Evolutionary conservation across 768 basidiomycete genomes (phyloP), one percentile per base, ranked within the genome.

Genomic region (Cystobasidium ongulense): DNA sequence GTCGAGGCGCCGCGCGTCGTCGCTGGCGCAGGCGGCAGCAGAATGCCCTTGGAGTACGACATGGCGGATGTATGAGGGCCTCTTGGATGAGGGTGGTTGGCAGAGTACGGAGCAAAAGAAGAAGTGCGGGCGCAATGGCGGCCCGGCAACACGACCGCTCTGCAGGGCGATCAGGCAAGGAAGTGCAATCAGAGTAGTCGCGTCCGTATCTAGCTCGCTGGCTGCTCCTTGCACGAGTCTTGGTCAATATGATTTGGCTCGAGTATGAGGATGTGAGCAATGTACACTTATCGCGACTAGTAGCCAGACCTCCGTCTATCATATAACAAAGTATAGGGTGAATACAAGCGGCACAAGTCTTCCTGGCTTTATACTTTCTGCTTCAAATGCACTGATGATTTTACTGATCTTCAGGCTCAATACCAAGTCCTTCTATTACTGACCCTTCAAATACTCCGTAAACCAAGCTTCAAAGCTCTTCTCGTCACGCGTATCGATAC

Each of bases 1-100:
- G 88, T 89, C 4, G 88, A 84, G 67, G 82, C 82, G 23, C 90
- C 89, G 43, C 91, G 73, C 21, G 63, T 33, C 3, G 75, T 73
- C 25, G 54, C 3, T 17, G 75, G 75, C 41, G 70, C 35, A 23
- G 73, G 62, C 21, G 75, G 57, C 36, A 73, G 70, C 2, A 75
- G 43, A 13, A 59, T 68, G 31, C 61, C 72, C n/a, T 65, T 41
- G 13, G 38, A 39, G 35, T 63, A 63, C 7, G 39, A 61, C 63
- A 65, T 73, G 23, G 31, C 54, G 17, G 23, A 46, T 23, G 25
- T 33, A 63, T n/a, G n/a, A n/a, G n/a, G 39, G 17, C 63, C 38
- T 35, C 15, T 25, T 65, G 63, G 15, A 21, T 61, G 13, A 11
- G 25, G 11, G 59, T 61, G 59, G 11, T 11, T 25, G 59, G n/a